These are phyloP conservation scores for Glarea lozoyensis DNA, from an alignment of 495 filamentous ascomycete genomes.

Conservation along the genomic window DNA sequence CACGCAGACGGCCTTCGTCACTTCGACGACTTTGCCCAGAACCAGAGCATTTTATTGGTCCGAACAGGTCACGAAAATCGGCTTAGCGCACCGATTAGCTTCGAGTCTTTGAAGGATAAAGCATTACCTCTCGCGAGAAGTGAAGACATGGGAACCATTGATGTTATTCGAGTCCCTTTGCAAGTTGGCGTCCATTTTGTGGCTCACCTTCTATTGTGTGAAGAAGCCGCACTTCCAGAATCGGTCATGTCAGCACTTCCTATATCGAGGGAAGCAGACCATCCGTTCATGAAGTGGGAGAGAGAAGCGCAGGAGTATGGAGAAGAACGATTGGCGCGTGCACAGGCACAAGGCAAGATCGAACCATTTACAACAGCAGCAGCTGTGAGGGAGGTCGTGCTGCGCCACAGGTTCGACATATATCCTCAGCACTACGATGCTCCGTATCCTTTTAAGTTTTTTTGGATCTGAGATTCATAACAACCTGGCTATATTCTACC, in stretches of 20 bases:
- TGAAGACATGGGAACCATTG: conserved; percentile 12
- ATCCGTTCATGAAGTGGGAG: conserved; percentile 16
- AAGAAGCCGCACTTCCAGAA: conserved; percentile 16
- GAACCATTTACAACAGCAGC: conserved; percentile 12
- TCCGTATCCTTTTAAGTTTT: conserved; percentile 11
- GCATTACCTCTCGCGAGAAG: conserved; percentile 13
- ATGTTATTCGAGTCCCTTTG: conserved; percentile 16
- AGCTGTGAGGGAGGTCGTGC: conserved; percentile 14
- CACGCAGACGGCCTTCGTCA: conserved; percentile 16
- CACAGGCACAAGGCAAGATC: conserved; percentile 13
- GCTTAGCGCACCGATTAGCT: conserved; percentile 23
- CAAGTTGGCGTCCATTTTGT: conserved; percentile 14
- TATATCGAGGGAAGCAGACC: conserved; percentile 14
- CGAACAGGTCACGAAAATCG: conserved; percentile 19
- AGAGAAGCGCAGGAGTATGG: conserved; percentile 11
- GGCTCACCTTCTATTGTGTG: conserved; percentile 12
- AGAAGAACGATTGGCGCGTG: conserved; percentile 11
- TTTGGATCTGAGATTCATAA: conserved; percentile 10
- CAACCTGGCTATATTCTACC: conserved; percentile 1
- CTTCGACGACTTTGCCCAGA: conserved; percentile 15
- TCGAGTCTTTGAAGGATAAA: conserved; percentile 19
- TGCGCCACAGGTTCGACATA: conserved; percentile 8
- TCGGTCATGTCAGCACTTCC: conserved; percentile 8
- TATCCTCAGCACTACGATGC: conserved; percentile 3
- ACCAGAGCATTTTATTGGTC: conserved; percentile 17